phyloP scores from a whole-genome alignment of 139 green algal species.

The Picochlorum costavermella region DNA sequence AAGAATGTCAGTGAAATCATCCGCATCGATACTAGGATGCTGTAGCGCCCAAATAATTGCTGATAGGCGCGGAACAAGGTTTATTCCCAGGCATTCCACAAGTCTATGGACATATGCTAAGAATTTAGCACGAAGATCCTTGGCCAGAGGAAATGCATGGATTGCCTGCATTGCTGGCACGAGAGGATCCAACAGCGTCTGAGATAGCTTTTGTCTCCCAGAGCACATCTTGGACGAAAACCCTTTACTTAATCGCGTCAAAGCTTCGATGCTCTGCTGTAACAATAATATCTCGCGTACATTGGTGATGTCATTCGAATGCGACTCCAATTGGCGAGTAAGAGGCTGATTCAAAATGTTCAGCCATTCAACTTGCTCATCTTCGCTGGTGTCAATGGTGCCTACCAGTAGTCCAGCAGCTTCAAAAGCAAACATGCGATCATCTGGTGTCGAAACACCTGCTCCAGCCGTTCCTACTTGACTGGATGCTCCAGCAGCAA shows the following conservation, averaged over 20 bases:
- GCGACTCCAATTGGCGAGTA: conserved; percentile 38
- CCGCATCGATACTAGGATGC: conserved; percentile 26
- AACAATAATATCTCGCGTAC: conserved; percentile 19
- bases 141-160: conserved; percentile 38
- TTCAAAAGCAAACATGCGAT: conserved; percentile 85
- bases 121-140: conserved; percentile 57
- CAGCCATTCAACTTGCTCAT: conserved; percentile 54
- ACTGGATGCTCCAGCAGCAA: conserved; percentile 3
- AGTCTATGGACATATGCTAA: conserved; percentile 75
- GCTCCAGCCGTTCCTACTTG: conserved; percentile 6
- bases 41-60: conserved; percentile 52
- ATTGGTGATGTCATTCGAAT: conserved; percentile 8
- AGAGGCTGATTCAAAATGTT: conserved; percentile 50
- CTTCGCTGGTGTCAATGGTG: conserved; percentile 54
- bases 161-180: conserved; percentile 27
- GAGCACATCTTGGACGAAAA: conserved; percentile 51
- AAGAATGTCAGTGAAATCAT: conserved; percentile 54
- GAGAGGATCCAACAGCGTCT: conserved; percentile 8
- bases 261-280: conserved; percentile 61
- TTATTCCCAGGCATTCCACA: conserved; percentile 63
- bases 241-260: conserved; percentile 67
- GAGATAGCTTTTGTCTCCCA: conserved; percentile 51
- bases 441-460: conserved; percentile 29
- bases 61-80: conserved; percentile 48
- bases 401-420: conserved; percentile 72